phyloP scores from a whole-genome alignment of 164 flowering plant species.

The Malania oleifera region DNA sequence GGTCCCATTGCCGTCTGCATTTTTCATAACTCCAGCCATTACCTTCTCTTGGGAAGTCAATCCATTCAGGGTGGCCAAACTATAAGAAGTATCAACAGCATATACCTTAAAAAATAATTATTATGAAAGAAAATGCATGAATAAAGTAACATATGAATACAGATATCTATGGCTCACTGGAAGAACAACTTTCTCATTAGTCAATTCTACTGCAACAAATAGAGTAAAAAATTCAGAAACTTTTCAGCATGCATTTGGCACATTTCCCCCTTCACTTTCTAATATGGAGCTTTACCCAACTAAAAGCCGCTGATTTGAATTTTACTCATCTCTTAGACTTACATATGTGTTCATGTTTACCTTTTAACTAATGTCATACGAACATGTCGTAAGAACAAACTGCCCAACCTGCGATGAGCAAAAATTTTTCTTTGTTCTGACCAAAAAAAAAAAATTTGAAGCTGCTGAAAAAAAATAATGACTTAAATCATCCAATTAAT shows the following conservation, averaged over 20 bases:
- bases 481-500: too few species aligned
- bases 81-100: conserved; percentile 21
- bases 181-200: neutral
- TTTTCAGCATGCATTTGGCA: neutral
- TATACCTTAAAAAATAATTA: neutral
- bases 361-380: too few species aligned
- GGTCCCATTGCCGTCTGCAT: conserved; percentile 89
- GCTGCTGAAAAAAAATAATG: too few species aligned
- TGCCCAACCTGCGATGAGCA: too few species aligned
- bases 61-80: conserved; percentile 99
- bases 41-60: conserved; percentile 98
- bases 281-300: neutral
- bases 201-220: neutral
- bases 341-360: too few species aligned
- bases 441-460: too few species aligned
- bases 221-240: neutral
- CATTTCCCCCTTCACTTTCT: neutral
- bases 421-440: neutral
- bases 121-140: neutral
- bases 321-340: too few species aligned
- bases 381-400: too few species aligned
- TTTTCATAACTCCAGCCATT: conserved; percentile 90
- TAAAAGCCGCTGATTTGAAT: too few species aligned
- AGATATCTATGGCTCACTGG: neutral
- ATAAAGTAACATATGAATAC: neutral